These are phyloP conservation scores for Metschnikowia shivogae DNA, from an alignment of 805 yeast species.

Conservation along the genomic window DNA sequence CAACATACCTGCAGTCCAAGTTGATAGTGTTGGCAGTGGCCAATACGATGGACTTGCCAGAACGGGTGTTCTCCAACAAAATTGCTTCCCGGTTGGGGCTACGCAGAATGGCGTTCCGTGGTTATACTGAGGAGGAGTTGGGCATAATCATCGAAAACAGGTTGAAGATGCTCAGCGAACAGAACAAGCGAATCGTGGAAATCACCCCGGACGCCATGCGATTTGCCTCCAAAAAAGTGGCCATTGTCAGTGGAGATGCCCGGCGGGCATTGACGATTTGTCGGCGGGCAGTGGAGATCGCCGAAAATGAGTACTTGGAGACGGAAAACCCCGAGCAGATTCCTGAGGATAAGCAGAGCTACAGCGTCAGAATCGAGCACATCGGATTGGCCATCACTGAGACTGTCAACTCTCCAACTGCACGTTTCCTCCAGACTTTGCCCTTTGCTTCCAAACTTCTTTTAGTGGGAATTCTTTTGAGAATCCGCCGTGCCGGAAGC, in stretches of 20 bases:
- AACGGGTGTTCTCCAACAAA: conserved; percentile 79
- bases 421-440: conserved; percentile 51
- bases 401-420: conserved; percentile 70
- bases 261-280: conserved; percentile 86
- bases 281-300: conserved; percentile 83
- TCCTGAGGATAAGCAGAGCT: conserved; percentile 32
- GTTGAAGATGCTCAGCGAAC: conserved; percentile 43
- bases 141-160: conserved; percentile 70
- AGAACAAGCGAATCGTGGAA: conserved; percentile 39
- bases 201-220: conserved; percentile 73
- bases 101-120: conserved; percentile 80
- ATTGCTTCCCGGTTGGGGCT: conserved; percentile 89
- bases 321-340: conserved; percentile 21
- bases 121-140: conserved; percentile 78
- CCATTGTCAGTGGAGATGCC: conserved; percentile 97
- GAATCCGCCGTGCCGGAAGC: conserved; percentile 61
- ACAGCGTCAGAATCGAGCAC: conserved; percentile 65
- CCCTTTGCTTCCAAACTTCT: conserved; percentile 70
- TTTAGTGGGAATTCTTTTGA: conserved; percentile 60
- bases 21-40: conserved; percentile 90
- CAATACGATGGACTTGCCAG: conserved; percentile 96
- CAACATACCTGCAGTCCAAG: conserved; percentile 73
- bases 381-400: conserved; percentile 77
- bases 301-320: conserved; percentile 56
- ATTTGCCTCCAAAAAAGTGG: conserved; percentile 90